Evolutionary conservation across 768 basidiomycete genomes (phyloP), one percentile per base, ranked within the genome.

Genomic region (Leucocoprinus birnbaumii): DNA sequence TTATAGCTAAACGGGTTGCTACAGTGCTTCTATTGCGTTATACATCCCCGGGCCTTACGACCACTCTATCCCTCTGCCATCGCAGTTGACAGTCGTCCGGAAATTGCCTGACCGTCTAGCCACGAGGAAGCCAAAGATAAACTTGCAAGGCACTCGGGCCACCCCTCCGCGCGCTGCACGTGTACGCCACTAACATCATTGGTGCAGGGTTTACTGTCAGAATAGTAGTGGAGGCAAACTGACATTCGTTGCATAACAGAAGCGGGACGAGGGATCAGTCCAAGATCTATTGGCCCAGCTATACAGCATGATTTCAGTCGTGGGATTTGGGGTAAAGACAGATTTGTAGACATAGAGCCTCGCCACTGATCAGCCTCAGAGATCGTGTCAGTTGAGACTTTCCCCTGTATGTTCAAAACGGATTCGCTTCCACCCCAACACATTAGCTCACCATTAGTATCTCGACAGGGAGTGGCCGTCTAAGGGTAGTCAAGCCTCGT

Each of bases 321-420:
- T 34, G 44, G 51, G 51, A 42, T 53, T 53, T 53, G 51, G 51
- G 51, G 41, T 53, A 42, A 42, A 35, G 51, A 53, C 40, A 53
- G 37, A 45, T 21, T 25, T 18, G 25, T 22, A 53, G 37, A 31
- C 22, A 16, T n/a, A 45, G 38, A 9, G n/a, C 10, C n/a, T n/a
- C n/a, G n/a, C n/a, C n/a, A n/a, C n/a, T n/a, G n/a, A n/a, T n/a
- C n/a, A n/a, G n/a, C n/a, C n/a, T n/a, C n/a, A n/a, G n/a, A n/a
- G n/a, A n/a, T n/a, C n/a, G n/a, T n/a, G n/a, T n/a, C n/a, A n/a
- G n/a, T n/a, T n/a, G n/a, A n/a, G n/a, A n/a, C n/a, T n/a, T n/a
- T n/a, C n/a, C n/a, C n/a, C n/a, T n/a, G n/a, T n/a, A n/a, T n/a
- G n/a, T n/a, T n/a, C n/a, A n/a, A n/a, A n/a, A n/a, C n/a, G n/a